Evolutionary conservation across 1,139 yeast genomes (phyloP).

Genomic region (Debaryomycetaceae sp.): DNA sequence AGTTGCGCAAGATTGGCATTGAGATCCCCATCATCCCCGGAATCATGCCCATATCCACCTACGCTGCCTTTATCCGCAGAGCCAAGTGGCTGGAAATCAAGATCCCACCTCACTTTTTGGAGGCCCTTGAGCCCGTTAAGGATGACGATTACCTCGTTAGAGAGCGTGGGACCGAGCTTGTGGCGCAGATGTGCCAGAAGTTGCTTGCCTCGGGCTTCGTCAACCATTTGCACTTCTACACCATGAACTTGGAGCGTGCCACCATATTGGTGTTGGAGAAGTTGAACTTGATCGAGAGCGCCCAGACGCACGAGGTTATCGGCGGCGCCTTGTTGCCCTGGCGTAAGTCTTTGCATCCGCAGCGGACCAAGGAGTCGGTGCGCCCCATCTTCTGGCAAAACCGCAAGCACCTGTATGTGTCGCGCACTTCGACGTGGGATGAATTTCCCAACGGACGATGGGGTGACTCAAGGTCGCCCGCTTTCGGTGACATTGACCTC

Average conservation of each 20-base stretch:
- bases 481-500: conserved; percentile 81
- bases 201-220: conserved; percentile 69
- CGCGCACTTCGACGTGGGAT: conserved; percentile 92
- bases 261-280: conserved; percentile 83
- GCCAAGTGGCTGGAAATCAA: conserved; percentile 89
- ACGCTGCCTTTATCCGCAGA: conserved; percentile 86
- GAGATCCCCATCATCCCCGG: conserved; percentile 92
- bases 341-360: conserved; percentile 85
- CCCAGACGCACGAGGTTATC: conserved; percentile 36
- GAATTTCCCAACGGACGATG: conserved; percentile 94
- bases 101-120: conserved; percentile 72
- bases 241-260: conserved; percentile 92
- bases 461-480: conserved; percentile 93
- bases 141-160: conserved; percentile 89
- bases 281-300: conserved; percentile 52
- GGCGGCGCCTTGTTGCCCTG: conserved; percentile 62
- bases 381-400: conserved; percentile 97
- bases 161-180: conserved; percentile 77
- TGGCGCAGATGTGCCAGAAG: conserved; percentile 78
- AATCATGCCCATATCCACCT: conserved; percentile 95
- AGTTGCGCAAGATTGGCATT: conserved; percentile 71
- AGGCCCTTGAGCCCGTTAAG: conserved; percentile 72
- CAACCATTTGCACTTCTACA: conserved; percentile 88
- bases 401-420: conserved; percentile 83
- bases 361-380: conserved; percentile 75